A percentile compares a stretch with the other conserved stretches of the same genome.
Evolutionary conservation across 2,329 filamentous ascomycete genomes (phyloP).

Genomic region (Sphaceloma murrayae): DNA sequence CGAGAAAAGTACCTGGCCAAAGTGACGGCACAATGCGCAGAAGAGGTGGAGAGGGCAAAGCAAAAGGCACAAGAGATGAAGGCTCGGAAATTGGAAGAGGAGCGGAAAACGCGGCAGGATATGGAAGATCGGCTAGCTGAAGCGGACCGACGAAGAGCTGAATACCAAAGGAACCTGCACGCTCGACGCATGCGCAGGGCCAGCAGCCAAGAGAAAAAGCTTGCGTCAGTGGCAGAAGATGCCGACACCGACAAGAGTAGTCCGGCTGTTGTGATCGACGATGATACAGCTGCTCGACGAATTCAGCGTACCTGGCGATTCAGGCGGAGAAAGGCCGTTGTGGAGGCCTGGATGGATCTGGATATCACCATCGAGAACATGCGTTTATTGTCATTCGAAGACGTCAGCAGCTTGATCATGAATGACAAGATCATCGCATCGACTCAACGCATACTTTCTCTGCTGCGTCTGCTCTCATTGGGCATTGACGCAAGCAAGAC

Average conservation of each 20-base stretch:
- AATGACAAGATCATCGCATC: slow-evolving; percentile 56
- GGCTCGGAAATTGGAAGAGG: slow-evolving; percentile 66
- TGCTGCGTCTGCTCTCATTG: slow-evolving; percentile 52
- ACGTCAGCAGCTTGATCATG: slow-evolving; percentile 59
- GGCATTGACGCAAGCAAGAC: slow-evolving; percentile 55
- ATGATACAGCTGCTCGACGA: slow-evolving; percentile 53
- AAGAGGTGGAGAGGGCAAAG: slow-evolving; percentile 74
- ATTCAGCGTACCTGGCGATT: slow-evolving; percentile 65
- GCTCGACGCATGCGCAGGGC: slow-evolving; percentile 34
- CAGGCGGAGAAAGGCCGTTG: slow-evolving; percentile 46
- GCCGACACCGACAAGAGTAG: slow-evolving; percentile 40
- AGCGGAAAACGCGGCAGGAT: slow-evolving; percentile 57
- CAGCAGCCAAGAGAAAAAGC: slow-evolving; percentile 41
- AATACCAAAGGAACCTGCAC: slow-evolving; percentile 43
- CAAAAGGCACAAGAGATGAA: slow-evolving; percentile 74
- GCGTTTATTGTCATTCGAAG: slow-evolving; percentile 60
- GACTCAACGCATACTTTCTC: slow-evolving; percentile 57
- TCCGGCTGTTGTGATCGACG: slow-evolving; percentile 35
- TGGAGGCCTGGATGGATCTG: slow-evolving; percentile 57
- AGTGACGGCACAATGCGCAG: slow-evolving; percentile 70
- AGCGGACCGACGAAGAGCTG: slow-evolving; percentile 58
- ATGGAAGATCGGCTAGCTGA: slow-evolving; percentile 75
- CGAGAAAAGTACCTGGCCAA: slow-evolving; percentile 73
- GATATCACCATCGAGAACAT: slow-evolving; percentile 63
- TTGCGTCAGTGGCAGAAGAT: slow-evolving; percentile 42